A percentile compares a stretch with the other conserved stretches of the same genome.
Conservation (phyloP, 2,329 filamentous ascomycete species). For the Orbilia javanica region DNA sequence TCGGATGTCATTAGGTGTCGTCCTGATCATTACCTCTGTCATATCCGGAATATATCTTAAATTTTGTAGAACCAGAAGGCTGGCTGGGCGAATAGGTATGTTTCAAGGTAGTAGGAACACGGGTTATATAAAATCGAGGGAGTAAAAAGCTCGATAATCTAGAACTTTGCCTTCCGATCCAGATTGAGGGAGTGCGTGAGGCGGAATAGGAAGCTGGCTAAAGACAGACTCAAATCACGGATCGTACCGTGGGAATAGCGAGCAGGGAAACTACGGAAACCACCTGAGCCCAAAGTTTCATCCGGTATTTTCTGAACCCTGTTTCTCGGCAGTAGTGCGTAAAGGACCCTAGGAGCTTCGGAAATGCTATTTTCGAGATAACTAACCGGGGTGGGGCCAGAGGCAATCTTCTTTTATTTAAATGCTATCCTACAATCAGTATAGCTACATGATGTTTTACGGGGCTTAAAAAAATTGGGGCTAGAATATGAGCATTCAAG, state of each 20-base stretch:
- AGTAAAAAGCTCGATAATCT: not conserved
- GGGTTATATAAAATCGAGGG: not conserved
- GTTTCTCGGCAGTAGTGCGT: not conserved
- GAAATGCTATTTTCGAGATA: conserved; percentile 3
- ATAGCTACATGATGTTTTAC: not conserved
- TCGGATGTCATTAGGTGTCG: conserved; percentile 38
- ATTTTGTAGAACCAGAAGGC: not conserved
- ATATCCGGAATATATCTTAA: conserved; percentile 29
- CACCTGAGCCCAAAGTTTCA: not conserved
- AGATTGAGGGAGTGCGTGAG: not conserved
- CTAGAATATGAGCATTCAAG: not conserved
- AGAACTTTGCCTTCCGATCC: not conserved
- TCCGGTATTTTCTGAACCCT: conserved; percentile 1
- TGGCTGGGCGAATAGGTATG: not conserved
- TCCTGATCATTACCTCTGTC: conserved; percentile 36
- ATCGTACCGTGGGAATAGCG: conserved; percentile 13
- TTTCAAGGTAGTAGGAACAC: not conserved
- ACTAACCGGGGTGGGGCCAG: not conserved
- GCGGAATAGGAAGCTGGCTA: not conserved
- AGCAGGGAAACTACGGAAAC: not conserved
- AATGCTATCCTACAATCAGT: conserved; percentile 11
- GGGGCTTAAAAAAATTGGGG: not conserved
- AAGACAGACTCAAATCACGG: not conserved
- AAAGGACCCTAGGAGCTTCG: not conserved
- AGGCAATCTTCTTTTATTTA: conserved; percentile 11